Percentiles rank a stretch among this genome's conserved stretches.
These are phyloP conservation scores for Magnusiomyces ingens DNA, from an alignment of 1,139 yeast species.

Conservation along the genomic window DNA sequence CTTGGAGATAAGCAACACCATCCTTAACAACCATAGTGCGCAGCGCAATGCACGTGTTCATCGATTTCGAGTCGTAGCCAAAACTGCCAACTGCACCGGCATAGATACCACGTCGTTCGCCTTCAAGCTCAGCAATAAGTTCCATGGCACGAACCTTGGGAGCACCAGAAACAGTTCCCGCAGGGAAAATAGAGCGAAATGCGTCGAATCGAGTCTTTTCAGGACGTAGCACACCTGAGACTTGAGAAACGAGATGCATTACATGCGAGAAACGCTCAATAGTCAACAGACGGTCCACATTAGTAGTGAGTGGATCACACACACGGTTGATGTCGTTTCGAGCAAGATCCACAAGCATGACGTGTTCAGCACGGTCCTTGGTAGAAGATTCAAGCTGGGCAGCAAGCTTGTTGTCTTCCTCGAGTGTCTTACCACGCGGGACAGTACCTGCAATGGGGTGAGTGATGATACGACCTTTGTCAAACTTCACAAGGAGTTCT, in stretches of 20 bases:
- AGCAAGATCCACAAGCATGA: conserved; percentile 95
- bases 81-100: conserved; percentile 99
- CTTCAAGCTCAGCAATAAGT: conserved; percentile 78
- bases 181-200: conserved; percentile 94
- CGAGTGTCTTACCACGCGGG: conserved; percentile 78
- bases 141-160: conserved; percentile 98
- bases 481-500: conserved; percentile 81
- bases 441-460: conserved; percentile 99
- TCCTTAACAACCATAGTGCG: conserved; percentile 95
- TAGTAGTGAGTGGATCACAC: conserved; percentile 79
- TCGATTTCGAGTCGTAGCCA: conserved; percentile 86
- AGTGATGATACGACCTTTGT: conserved; percentile 71
- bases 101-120: conserved; percentile 90
- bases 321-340: conserved; percentile 91
- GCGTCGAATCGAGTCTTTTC: conserved; percentile 93
- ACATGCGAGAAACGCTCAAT: conserved; percentile 96
- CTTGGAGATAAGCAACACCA: conserved; percentile 86
- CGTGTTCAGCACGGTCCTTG: conserved; percentile 96
- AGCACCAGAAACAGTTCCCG: conserved; percentile 97
- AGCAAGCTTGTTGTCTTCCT: conserved; percentile 85
- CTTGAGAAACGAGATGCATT: conserved; percentile 92
- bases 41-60: conserved; percentile 96
- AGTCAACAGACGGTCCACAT: conserved; percentile 79
- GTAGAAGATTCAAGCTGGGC: conserved; percentile 63
- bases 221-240: conserved; percentile 77